Percentiles rank a stretch among this genome's conserved stretches.
Conservation (phyloP, 495 filamentous ascomycete species). For the Neurospora pannonica region DNA sequence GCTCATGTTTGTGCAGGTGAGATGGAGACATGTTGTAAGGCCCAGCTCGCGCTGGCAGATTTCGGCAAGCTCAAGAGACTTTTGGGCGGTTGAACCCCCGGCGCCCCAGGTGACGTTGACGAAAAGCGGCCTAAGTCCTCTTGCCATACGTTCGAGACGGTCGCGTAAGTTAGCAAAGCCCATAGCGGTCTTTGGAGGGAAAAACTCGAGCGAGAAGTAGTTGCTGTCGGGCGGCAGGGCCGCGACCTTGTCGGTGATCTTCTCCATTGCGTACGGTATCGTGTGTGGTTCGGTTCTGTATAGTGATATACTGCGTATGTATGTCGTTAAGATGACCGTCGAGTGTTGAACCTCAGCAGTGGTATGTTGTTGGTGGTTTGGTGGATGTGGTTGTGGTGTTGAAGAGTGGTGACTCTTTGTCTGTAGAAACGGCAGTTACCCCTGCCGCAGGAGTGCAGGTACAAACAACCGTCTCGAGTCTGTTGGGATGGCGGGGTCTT, state of each 20-base stretch:
- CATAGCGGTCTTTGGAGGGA: slow-evolving; percentile 92
- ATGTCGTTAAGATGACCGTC: background rate
- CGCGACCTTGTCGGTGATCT: slow-evolving; percentile 94
- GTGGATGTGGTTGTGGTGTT: background rate
- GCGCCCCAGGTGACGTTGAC: slow-evolving; percentile 98
- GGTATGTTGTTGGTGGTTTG: background rate
- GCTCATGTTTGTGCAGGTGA: slow-evolving; percentile 98
- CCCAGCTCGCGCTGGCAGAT: slow-evolving; percentile 86
- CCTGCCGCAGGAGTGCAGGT: background rate
- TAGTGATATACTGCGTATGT: background rate
- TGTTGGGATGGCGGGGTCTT: background rate
- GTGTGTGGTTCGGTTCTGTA: background rate
- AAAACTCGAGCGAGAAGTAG: slow-evolving; percentile 98
- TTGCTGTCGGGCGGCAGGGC: slow-evolving; percentile 69
- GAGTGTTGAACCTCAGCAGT: background rate
- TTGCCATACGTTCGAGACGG: slow-evolving; percentile 90
- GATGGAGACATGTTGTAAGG: slow-evolving; percentile 88
- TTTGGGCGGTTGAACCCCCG: slow-evolving; percentile 79
- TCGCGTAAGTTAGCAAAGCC: slow-evolving; percentile 87
- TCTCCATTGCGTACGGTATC: slow-evolving; percentile 52
- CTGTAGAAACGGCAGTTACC: background rate
- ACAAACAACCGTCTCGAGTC: background rate
- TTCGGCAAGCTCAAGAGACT: slow-evolving; percentile 90
- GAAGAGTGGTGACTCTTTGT: background rate
- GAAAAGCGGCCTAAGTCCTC: slow-evolving; percentile 81